Percentiles rank a stretch among this genome's conserved stretches.
These are phyloP conservation scores for Mycena polygramma DNA, from an alignment of 768 basidiomycete species.

Conservation along the genomic window DNA sequence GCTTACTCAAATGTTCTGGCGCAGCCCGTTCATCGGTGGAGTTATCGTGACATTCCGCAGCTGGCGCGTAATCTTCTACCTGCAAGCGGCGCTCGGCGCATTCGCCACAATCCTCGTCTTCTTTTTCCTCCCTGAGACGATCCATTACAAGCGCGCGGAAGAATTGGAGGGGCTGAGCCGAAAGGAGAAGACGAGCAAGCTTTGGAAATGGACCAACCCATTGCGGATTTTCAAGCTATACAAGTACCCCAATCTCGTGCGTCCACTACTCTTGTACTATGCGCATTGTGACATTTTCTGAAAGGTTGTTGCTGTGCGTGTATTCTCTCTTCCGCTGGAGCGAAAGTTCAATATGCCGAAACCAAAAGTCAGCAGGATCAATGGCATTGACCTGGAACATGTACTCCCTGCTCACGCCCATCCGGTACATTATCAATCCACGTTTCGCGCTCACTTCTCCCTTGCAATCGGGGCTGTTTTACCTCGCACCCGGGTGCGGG, in stretches of 20 bases:
- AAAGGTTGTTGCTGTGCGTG: too few species aligned
- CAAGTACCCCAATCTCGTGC: conserved; percentile 36
- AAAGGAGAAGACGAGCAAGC: background rate
- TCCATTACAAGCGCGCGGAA: conserved; percentile 33
- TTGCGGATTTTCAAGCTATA: conserved; percentile 32
- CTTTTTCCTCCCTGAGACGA: conserved; percentile 37
- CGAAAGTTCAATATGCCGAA: too few species aligned
- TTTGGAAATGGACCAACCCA: conserved; percentile 36
- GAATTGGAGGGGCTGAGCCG: conserved; percentile 30
- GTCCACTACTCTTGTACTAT: too few species aligned
- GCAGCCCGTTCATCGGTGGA: conserved; percentile 35
- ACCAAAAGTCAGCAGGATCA: conserved; percentile 18
- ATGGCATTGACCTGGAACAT: conserved; percentile 38
- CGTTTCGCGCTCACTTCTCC: conserved; percentile 34
- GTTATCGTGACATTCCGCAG: conserved; percentile 36
- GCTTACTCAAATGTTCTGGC: background rate
- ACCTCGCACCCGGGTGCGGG: conserved; percentile 35
- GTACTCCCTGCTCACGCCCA: conserved; percentile 37
- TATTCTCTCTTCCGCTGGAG: too few species aligned
- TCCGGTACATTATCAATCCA: conserved; percentile 39
- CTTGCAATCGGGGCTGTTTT: conserved; percentile 37
- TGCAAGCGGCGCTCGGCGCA: conserved; percentile 35
- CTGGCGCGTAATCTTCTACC: conserved; percentile 38
- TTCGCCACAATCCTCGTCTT: conserved; percentile 33
- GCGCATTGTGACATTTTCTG: too few species aligned